Evolutionary conservation across 208 protist species (phyloP).

Genomic region (Herpetomonas samuelpessoai): DNA sequence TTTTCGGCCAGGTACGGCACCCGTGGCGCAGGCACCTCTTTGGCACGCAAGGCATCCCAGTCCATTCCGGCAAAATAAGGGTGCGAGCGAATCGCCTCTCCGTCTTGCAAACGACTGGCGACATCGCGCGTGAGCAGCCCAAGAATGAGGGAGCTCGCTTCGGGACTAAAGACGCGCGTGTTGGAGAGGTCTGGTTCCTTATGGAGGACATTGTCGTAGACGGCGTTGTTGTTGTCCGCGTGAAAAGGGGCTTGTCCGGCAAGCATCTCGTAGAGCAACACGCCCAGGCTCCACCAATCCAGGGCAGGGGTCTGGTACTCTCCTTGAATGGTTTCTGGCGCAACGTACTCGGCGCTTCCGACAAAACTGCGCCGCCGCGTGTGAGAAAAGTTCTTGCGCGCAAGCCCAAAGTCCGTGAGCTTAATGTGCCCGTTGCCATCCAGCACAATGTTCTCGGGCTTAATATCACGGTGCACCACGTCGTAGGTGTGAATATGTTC

Average conservation of each 20-base stretch:
- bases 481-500: conserved; percentile 85
- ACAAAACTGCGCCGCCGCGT: conserved; percentile 81
- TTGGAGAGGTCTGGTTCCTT: conserved; percentile 34
- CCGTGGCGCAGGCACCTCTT: conserved; percentile 37
- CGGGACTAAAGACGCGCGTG: conserved; percentile 34
- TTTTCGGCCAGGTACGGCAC: conserved; percentile 46
- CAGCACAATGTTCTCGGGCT: conserved; percentile 90
- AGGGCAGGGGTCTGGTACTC: conserved; percentile 91
- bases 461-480: conserved; percentile 88
- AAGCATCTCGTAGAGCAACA: conserved; percentile 95
- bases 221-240: conserved; percentile 76
- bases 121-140: conserved; percentile 53
- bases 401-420: conserved; percentile 90
- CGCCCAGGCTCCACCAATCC: conserved; percentile 97
- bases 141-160: conserved; percentile 57
- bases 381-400: conserved; percentile 64
- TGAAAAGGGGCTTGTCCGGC: conserved; percentile 90
- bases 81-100: conserved; percentile 46
- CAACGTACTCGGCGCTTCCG: conserved; percentile 86
- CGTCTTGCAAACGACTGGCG: conserved; percentile 34
- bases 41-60: conserved; percentile 56
- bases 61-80: conserved; percentile 70
- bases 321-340: conserved; percentile 90
- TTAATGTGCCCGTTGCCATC: conserved; percentile 74
- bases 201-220: conserved; percentile 75